Evolutionary conservation across 2,329 filamentous ascomycete genomes (phyloP).

Genomic region (Penicillium brevicompactum): DNA sequence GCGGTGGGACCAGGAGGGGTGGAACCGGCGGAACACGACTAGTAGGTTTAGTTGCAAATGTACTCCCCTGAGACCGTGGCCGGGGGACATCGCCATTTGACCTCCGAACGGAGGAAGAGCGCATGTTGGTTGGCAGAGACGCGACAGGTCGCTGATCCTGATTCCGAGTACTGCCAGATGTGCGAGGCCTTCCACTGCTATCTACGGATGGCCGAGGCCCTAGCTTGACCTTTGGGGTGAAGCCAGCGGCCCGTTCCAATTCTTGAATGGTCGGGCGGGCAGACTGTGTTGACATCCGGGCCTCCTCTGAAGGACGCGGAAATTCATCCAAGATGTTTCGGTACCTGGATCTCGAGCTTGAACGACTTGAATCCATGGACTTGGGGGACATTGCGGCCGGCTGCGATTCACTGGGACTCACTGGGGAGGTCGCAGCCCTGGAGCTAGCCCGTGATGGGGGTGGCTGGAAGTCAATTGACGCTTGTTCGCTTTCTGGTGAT

Average conservation of each 20-base stretch:
- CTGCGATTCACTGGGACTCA: constrained; percentile 19
- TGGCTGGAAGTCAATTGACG: constrained; percentile 18
- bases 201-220: constrained; percentile 76
- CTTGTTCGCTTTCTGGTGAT: constrained; percentile 16
- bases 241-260: constrained; percentile 43
- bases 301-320: constrained; percentile 37
- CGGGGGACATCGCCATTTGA: constrained; percentile 52
- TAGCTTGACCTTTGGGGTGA: constrained; percentile 74
- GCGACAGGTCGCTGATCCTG: constrained; percentile 70
- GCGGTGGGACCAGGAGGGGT: constrained; percentile 42
- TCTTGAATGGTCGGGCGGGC: constrained; percentile 48
- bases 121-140: constrained; percentile 78
- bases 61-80: constrained; percentile 48
- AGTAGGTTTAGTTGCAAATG: constrained; percentile 31
- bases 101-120: constrained; percentile 55
- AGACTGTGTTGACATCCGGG: constrained; percentile 44
- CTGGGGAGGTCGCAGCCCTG: constrained; percentile 18
- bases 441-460: constrained; percentile 24
- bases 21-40: constrained; percentile 40
- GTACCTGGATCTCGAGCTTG: constrained; percentile 27
- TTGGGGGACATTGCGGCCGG: constrained; percentile 19
- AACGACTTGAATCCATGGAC: constrained; percentile 18
- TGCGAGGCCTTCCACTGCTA: constrained; percentile 63
- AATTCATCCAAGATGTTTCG: constrained; percentile 38
- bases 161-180: constrained; percentile 52